These are phyloP conservation scores for Plantago major DNA, from an alignment of 257 asterid genomes.

Conservation along the genomic window DNA sequence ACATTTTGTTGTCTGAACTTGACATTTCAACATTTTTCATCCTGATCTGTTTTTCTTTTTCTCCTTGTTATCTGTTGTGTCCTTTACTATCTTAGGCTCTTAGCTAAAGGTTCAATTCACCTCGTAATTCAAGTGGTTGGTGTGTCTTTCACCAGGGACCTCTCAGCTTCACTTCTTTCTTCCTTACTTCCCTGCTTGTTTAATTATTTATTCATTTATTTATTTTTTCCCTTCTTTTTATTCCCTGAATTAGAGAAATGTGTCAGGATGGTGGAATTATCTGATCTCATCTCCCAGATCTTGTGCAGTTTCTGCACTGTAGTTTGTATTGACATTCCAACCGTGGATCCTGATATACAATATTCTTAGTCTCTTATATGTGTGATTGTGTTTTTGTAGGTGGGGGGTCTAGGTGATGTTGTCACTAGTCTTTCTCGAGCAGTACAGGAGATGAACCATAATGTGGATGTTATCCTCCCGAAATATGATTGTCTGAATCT, in stretches of 20 bases:
- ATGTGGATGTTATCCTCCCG: slow-evolving; percentile 82
- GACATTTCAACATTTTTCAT: neutral
- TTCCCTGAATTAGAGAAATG: no score
- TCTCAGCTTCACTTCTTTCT: no score
- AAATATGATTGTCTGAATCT: slow-evolving; percentile 83
- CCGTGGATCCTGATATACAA: neutral
- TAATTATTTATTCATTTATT: no score
- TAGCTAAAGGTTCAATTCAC: no score
- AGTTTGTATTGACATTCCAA: neutral
- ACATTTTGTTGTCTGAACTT: slow-evolving; percentile 1
- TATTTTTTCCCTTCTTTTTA: no score
- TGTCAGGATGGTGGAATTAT: no score
- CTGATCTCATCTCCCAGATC: neutral
- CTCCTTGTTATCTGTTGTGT: no score
- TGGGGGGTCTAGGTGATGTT: slow-evolving; percentile 99
- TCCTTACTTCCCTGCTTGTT: no score
- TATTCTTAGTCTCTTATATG: neutral
- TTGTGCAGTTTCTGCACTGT: slow-evolving; percentile 1
- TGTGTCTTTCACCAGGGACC: no score
- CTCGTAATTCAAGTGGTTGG: no score
- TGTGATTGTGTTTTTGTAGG: slow-evolving; percentile 49
- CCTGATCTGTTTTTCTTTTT: neutral
- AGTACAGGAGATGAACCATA: slow-evolving; percentile 90
- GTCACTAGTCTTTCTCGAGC: slow-evolving; percentile 99
- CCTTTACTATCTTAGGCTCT: no score